Percentiles rank a stretch among this genome's conserved stretches.
Conservation (phyloP, 306 rosid species). For the Inga leiocalycina region DNA sequence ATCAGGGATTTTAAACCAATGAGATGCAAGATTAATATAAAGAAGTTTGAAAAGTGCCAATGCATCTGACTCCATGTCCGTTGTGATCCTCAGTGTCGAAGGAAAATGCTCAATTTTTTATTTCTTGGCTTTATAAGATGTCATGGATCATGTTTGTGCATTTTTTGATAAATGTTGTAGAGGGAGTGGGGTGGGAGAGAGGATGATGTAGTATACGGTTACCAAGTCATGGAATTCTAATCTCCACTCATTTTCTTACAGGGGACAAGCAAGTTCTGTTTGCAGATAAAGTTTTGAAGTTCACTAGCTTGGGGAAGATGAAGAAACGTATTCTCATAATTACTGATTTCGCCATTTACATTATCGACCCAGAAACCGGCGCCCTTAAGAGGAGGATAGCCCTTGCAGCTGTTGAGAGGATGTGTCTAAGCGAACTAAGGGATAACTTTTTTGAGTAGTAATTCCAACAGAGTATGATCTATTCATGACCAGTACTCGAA, state of each 20-base stretch:
- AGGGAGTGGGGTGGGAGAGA: neutral
- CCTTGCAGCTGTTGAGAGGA: conserved; percentile 86
- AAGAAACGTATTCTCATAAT: conserved; percentile 69
- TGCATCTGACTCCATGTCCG: neutral
- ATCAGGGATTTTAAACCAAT: neutral
- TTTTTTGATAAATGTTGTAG: neutral
- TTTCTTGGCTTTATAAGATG: neutral
- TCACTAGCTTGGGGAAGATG: conserved; percentile 89
- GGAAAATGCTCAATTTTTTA: neutral
- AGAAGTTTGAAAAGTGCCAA: neutral
- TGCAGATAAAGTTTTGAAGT: conserved; percentile 89
- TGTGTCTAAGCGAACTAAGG: conserved; percentile 73
- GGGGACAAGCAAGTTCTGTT: conserved; percentile 85
- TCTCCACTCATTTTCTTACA: conserved; percentile 32
- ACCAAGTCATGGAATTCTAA: conserved; percentile 4
- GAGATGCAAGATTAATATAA: neutral
- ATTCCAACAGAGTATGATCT: conserved; percentile 89
- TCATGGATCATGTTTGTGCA: neutral
- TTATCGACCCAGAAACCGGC: conserved; percentile 72
- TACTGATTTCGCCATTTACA: conserved; percentile 81
- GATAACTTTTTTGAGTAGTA: conserved; percentile 73
- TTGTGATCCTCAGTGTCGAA: neutral
- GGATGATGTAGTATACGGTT: neutral
- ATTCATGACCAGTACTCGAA: conserved; percentile 85
- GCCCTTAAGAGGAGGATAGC: conserved; percentile 87